Evolutionary conservation across 768 basidiomycete genomes (phyloP).

Genomic region (Lentinula guzmanii): DNA sequence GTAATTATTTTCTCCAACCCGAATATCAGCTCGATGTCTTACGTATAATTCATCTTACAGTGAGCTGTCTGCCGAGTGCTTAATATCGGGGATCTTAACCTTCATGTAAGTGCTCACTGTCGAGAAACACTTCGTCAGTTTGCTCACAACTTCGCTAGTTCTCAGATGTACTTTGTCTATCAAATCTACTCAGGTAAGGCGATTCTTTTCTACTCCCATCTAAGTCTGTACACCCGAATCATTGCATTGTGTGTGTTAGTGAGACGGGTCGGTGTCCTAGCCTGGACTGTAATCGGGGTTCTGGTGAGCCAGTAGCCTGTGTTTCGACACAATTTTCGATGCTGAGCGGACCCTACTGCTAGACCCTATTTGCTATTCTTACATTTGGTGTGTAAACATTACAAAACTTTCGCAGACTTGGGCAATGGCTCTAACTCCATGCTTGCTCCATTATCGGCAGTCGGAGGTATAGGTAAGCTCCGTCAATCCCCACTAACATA

Average conservation of each 20-base stretch:
- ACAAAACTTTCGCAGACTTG: neutral
- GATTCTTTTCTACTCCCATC: neutral
- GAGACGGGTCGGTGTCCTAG: neutral
- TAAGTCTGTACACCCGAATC: no score
- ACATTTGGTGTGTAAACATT: conserved; percentile 20
- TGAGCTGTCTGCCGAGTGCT: conserved; percentile 34
- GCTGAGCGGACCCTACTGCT: neutral
- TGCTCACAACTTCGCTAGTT: conserved; percentile 18
- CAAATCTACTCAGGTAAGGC: conserved; percentile 30
- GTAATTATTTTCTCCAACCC: conserved; percentile 15
- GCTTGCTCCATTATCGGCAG: conserved; percentile 7
- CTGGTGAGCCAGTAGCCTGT: neutral
- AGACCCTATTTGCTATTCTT: conserved; percentile 21
- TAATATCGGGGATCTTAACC: conserved; percentile 36
- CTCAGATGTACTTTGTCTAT: conserved; percentile 38
- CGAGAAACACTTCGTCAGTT: neutral
- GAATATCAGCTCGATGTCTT: neutral
- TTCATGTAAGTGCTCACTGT: conserved; percentile 20
- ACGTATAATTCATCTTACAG: conserved; percentile 11
- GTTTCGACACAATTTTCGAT: neutral
- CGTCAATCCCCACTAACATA: neutral
- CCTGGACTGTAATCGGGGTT: conserved; percentile 1
- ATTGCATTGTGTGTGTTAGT: neutral
- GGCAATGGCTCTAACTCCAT: neutral
- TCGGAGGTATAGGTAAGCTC: conserved; percentile 22